Base-by-base conservation (phyloP, 2,329 filamentous ascomycete genomes). In the Fonsecaea multimorphosa region DNA sequence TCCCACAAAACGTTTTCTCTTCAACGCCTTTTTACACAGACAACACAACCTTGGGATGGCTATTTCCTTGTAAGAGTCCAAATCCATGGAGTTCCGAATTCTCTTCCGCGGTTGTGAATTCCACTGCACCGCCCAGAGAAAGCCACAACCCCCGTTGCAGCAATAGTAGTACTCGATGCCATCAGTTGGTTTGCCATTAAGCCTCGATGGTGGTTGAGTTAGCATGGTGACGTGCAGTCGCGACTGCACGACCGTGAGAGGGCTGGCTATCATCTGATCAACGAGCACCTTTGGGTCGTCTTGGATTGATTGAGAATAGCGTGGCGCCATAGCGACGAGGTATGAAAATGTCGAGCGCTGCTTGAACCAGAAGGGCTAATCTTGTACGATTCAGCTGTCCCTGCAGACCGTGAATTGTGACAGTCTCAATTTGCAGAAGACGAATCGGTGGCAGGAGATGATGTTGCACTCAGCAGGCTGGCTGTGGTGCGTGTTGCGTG, bases 101-200 rank as follows among this genome's bases (percentile, higher is more conserved):
- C 19, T 27, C 46, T 53, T 60, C 8, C 44, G 58, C n/a, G 58
- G 58, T 36, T 16, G 27, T 31, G 40, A 31, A 7, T 9, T 24
- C 59, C 59, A 61, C 38, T 61, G 59, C 32, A 32, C 22, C 1
- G 59, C 59, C 59, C 59, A 61, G 29, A 49, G 49, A 55, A 36
- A 32, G 24, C 22, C 51, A 19, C 59, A 61, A 31, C 44, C 34
- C 19, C 34, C n/a, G n/a, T 54, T 55, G 22, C 22, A 31, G 36
- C 59, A 61, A 55, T 49, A 61, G 29, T 61, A 55, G 36, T 61
- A 61, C 46, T 61, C 59, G 11, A 49, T 49, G 24, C 59, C 59
- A 29, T 54, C 51, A 38, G 34, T 34, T 6, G 29, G 16, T 12
- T 44, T 14, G 38, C 49, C 36, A 7, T 31, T 31, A 22, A 40